These are phyloP conservation scores for Grigorovia humatica DNA, from an alignment of 805 yeast genomes.

Conservation along the genomic window DNA sequence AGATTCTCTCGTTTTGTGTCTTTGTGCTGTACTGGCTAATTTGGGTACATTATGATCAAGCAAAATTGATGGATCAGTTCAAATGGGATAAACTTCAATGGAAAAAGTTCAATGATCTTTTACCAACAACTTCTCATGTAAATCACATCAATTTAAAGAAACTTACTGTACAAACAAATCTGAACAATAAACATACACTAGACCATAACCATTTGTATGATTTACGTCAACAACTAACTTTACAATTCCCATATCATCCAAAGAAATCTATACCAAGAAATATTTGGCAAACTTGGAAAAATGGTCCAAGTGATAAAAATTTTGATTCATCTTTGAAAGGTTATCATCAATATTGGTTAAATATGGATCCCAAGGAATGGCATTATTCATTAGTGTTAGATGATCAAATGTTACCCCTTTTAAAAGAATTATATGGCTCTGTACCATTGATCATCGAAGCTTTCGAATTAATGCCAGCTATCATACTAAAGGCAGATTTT, in stretches of 20 bases:
- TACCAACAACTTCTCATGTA: conserved; percentile 23
- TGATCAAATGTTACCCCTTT: conserved; percentile 44
- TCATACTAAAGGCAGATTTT: conserved; percentile 84
- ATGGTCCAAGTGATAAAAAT: conserved; percentile 40
- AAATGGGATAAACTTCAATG: background rate
- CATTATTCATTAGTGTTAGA: conserved; percentile 71
- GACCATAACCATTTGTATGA: conserved; percentile 5
- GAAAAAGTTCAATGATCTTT: background rate
- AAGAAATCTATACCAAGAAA: conserved; percentile 56
- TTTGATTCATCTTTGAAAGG: conserved; percentile 46
- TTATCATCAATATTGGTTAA: conserved; percentile 51
- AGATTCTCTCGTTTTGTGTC: background rate
- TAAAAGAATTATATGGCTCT: conserved; percentile 48
- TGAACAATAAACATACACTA: background rate
- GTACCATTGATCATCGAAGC: conserved; percentile 73
- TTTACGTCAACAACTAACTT: conserved; percentile 43
- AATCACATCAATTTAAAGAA: conserved; percentile 14
- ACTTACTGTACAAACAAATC: background rate
- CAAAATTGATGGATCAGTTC: background rate
- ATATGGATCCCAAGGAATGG: conserved; percentile 23
- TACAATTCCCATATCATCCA: conserved; percentile 67
- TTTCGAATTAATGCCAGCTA: conserved; percentile 64
- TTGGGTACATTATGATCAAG: background rate
- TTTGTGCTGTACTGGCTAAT: background rate
- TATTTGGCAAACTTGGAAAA: conserved; percentile 95